Conservation (phyloP, 1,139 yeast species). For the Meyerozyma elateridarum region DNA sequence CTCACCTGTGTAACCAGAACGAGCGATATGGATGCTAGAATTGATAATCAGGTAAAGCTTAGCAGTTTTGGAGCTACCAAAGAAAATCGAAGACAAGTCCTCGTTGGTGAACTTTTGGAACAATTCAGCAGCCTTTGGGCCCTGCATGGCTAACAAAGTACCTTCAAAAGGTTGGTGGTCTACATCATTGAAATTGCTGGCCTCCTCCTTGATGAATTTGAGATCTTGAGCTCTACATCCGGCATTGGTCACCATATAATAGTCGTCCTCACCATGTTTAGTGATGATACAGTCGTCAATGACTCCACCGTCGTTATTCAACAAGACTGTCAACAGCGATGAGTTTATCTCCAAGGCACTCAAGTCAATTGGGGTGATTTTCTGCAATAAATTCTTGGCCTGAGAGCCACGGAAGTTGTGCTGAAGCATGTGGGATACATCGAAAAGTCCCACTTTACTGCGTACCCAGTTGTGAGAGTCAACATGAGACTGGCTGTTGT, state of each 20-base stretch:
- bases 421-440: conserved; percentile 96
- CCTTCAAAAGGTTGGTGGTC: conserved; percentile 65
- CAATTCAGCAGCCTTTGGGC: conserved; percentile 71
- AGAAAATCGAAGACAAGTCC: conserved; percentile 57
- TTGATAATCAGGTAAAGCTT: conserved; percentile 40
- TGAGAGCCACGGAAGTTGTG: conserved; percentile 70
- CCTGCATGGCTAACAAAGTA: conserved; percentile 84
- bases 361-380: conserved; percentile 83
- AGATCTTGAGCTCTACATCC: conserved; percentile 86
- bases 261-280: conserved; percentile 71
- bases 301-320: conserved; percentile 74
- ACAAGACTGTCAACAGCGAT: conserved; percentile 73
- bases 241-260: conserved; percentile 93
- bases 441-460: conserved; percentile 81
- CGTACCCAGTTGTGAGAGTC: conserved; percentile 96
- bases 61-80: conserved; percentile 67
- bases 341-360: conserved; percentile 47
- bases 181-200: conserved; percentile 41
- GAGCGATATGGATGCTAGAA: conserved; percentile 62
- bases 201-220: conserved; percentile 53
- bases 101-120: conserved; percentile 61
- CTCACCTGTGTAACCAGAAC: conserved; percentile 98
- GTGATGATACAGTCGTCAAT: conserved; percentile 92
- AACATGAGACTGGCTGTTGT: conserved; percentile 76
- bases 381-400: conserved; percentile 66